Base-by-base conservation (phyloP, 345 rosid species). In the Microcos paniculata region DNA sequence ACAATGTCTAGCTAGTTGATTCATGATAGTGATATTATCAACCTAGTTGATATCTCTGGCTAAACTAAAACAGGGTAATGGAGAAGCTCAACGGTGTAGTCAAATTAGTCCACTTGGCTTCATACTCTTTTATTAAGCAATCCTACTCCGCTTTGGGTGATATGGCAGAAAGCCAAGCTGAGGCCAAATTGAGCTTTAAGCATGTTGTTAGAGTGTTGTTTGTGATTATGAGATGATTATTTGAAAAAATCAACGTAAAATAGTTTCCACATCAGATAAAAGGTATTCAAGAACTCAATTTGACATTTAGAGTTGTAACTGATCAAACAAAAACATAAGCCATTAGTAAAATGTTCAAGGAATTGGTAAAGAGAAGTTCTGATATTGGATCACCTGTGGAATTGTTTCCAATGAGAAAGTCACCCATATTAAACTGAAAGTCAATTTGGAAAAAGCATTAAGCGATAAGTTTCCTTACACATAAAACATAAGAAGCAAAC, bases 401-500 rank as follows among this genome's bases (percentile, higher is more conserved):
- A 69, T 52, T 71, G 76, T 84, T 79, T 48, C 77, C 89, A 8
- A 93, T 81, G 12, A 87, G 82, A 76, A 93, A 73, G 73, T 93
- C 93, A 5, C 92, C 96, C 92, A 93, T 85, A 3, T 83, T 59
- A 74, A 93, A 90, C 98, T 93, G 86, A 73, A 76, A 70, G 30
- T 18, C 16, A 10, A 43, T 67, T 46, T 46, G 33, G 33, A 68
- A 65, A 55, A 4, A 24, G 53, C 49, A 74, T 56, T 66, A 28
- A 72, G 24, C 56, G 7, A 53, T 79, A 31, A 74, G 77, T 48
- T 81, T 16, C 14, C 28, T 28, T 35, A 26, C 15, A 63, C 16
- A 57, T 16, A 30, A 6, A 23, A 55, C 4, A 71, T 23, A 63
- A 77, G 1, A 64, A 67, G 15, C 30, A 69, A 5, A 53, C 40